A percentile compares a stretch with the other conserved stretches of the same genome.
Conservation (phyloP, 1,139 yeast species). For the Lodderomyces jiufengensis region DNA sequence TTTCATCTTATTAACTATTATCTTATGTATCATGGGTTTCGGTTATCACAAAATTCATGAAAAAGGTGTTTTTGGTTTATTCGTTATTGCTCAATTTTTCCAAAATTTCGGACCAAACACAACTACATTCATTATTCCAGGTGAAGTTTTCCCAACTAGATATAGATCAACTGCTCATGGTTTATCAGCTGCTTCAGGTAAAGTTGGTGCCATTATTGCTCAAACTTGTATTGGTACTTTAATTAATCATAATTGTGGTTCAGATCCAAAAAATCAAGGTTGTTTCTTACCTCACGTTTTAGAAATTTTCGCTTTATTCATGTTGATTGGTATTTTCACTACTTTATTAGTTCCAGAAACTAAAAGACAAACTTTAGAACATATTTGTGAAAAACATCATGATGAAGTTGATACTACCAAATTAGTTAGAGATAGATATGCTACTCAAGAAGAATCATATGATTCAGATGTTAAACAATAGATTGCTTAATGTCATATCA, state of each 20-base stretch:
- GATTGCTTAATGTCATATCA: too few species aligned
- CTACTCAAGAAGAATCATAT: constrained; percentile 26
- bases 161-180: constrained; percentile 99
- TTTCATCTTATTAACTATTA: constrained; percentile 61
- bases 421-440: constrained; percentile 34
- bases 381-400: constrained; percentile 71
- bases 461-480: constrained; percentile 11
- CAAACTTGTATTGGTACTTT: constrained; percentile 87
- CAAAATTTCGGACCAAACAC: constrained; percentile 93
- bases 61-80: constrained; percentile 68
- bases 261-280: constrained; percentile 38
- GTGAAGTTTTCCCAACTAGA: constrained; percentile 95
- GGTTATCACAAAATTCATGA: constrained; percentile 62
- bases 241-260: constrained; percentile 70
- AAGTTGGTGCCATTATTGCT: constrained; percentile 95
- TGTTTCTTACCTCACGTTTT: constrained; percentile 89
- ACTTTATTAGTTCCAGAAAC: constrained; percentile 81
- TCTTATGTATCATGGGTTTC: constrained; percentile 74
- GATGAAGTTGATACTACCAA: constrained; percentile 63
- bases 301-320: constrained; percentile 89
- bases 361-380: constrained; percentile 83
- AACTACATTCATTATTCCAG: constrained; percentile 93
- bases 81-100: constrained; percentile 78
- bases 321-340: constrained; percentile 69
- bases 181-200: constrained; percentile 93